Evolutionary conservation across 148 eudicot genomes (phyloP), one percentile per base, ranked within the genome.

Genomic region (Cornus suecica): DNA sequence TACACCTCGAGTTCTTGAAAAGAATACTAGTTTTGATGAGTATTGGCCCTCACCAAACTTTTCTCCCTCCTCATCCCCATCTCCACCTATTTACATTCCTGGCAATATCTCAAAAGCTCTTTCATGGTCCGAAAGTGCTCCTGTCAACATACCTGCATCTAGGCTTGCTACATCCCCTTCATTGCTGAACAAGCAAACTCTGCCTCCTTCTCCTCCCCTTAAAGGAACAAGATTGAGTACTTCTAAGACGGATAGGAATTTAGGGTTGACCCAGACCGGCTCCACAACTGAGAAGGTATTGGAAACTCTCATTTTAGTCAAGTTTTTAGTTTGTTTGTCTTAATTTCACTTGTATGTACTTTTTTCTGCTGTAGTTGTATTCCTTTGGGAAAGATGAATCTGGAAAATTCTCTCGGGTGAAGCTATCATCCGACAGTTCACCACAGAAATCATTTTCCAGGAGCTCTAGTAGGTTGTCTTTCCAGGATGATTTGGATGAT

Each of bases 61-160:
- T 83, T 88, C 91, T 2, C 90, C 84, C 41, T 91, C 93, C 62
- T 88, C 89, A 26, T 90, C 97, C 27, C 87, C 94, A 66, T 92
- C 98, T 13, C 93, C 97, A 68, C 94, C 97, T 45, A 82, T 83
- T 75, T 77, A 86, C 69, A 37, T 66, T 68, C 82, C 69, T 23
- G 81, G 77, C 41, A 70, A 79, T 73, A 69, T 86, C 31, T 68
- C 82, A 22, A 88, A 83, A 77, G 81, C 77, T 70, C 86, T 88
- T 78, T 76, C 84, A 71, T 89, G 94, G 56, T 90, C 85, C 83
- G 98, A 90, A 83, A 89, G 97, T 83, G 94, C 90, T 65, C 97
- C 98, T 13, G 87, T 88, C 32, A 83, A 87, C 67, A 87, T 90
- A 72, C 92, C 95, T 80, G 75, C 80, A 26, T 84, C 81, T 63